These are phyloP conservation scores for Saccharomycopsis fermentans DNA, from an alignment of 805 yeast genomes.

Conservation along the genomic window DNA sequence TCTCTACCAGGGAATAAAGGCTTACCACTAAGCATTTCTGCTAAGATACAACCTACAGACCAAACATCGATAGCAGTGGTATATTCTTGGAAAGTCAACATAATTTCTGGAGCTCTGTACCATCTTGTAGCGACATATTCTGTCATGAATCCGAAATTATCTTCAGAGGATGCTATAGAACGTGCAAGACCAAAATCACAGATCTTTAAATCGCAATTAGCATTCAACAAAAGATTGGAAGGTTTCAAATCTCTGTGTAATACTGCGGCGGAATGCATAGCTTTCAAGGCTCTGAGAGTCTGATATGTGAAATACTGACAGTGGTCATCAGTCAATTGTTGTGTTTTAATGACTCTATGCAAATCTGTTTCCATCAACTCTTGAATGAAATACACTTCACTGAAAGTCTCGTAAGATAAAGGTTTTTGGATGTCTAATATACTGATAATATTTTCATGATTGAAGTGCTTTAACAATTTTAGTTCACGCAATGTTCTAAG, in stretches of 20 bases:
- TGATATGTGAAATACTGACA: slow-evolving; percentile 64
- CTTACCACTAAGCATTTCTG: slow-evolving; percentile 50
- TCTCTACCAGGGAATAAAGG: slow-evolving; percentile 73
- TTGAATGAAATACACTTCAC: slow-evolving; percentile 66
- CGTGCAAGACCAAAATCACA: slow-evolving; percentile 76
- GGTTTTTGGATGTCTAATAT: slow-evolving; percentile 63
- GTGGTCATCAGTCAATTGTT: slow-evolving; percentile 53
- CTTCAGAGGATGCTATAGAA: slow-evolving; percentile 38
- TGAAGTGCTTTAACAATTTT: slow-evolving; percentile 52
- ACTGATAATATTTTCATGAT: slow-evolving; percentile 64
- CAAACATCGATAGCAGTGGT: slow-evolving; percentile 71
- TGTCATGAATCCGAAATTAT: slow-evolving; percentile 47
- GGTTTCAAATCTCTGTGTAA: slow-evolving; percentile 75
- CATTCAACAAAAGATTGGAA: slow-evolving; percentile 54
- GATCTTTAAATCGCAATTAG: slow-evolving; percentile 63
- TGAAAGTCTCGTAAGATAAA: slow-evolving; percentile 42
- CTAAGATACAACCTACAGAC: slow-evolving; percentile 73
- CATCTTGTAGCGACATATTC: slow-evolving; percentile 81
- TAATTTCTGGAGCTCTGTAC: slow-evolving; percentile 80
- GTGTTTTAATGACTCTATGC: slow-evolving; percentile 49
- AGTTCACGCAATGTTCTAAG: slow-evolving; percentile 64
- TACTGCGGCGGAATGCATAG: slow-evolving; percentile 62
- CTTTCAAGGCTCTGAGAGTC: slow-evolving; percentile 56
- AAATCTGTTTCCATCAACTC: slow-evolving; percentile 73
- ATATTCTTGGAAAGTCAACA: slow-evolving; percentile 63